Conservation (phyloP, 345 rosid species). For the Geranium brycei region DNA sequence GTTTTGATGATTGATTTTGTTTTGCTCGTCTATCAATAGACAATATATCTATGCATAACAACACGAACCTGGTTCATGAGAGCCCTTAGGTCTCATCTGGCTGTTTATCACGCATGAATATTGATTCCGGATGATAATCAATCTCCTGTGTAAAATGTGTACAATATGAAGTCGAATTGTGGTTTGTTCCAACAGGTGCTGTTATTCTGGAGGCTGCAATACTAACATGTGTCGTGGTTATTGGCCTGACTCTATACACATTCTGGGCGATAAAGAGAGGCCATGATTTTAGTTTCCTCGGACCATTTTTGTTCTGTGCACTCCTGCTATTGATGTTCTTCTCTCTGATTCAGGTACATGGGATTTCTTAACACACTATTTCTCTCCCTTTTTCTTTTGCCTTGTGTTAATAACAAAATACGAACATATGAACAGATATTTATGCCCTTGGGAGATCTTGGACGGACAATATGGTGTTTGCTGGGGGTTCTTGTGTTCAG, state of each 20-base stretch:
- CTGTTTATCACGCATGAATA: not conserved
- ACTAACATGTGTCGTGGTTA: conserved; percentile 37
- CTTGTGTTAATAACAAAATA: no score
- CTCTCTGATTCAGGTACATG: conserved; percentile 32
- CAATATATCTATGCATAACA: not conserved
- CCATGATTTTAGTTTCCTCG: conserved; percentile 53
- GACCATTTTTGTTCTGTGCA: conserved; percentile 47
- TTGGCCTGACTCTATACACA: conserved; percentile 55
- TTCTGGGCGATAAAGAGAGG: conserved; percentile 62
- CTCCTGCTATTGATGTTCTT: conserved; percentile 35
- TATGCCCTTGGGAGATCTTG: not conserved
- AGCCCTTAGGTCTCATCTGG: not conserved
- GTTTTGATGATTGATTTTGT: no score
- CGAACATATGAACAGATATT: not conserved
- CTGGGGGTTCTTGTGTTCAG: not conserved
- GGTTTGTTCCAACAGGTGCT: conserved; percentile 25
- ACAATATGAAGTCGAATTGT: no score
- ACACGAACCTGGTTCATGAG: not conserved
- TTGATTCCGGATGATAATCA: no score
- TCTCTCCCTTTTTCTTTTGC: not conserved
- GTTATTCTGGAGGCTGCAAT: conserved; percentile 46
- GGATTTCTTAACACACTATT: no score
- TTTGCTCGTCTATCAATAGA: no score
- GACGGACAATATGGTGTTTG: not conserved
- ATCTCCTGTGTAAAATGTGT: no score